phyloP scores from a whole-genome alignment of 139 green algal species.

The Trebouxia sp. region DNA sequence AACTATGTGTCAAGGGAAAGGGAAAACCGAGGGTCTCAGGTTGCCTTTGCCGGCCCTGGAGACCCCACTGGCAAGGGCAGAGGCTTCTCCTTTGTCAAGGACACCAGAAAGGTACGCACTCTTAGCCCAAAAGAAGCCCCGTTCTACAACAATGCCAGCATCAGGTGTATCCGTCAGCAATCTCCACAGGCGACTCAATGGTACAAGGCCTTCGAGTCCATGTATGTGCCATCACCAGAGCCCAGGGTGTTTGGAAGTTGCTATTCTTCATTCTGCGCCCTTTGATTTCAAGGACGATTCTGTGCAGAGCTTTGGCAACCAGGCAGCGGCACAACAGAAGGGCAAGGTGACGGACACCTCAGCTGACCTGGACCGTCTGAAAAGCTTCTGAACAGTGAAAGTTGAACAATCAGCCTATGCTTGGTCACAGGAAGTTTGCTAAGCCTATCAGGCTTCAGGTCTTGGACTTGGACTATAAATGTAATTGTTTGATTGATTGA shows the following conservation, averaged over 20 bases:
- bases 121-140: neutral
- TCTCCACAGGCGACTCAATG: no score
- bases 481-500: no score
- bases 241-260: no score
- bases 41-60: conserved; percentile 45
- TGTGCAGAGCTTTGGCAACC: conserved; percentile 4
- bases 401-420: no score
- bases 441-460: no score
- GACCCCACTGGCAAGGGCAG: conserved; percentile 76
- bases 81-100: conserved; percentile 68
- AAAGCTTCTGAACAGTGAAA: no score
- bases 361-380: conserved; percentile 74
- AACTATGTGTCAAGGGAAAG: conserved; percentile 58
- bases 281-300: neutral
- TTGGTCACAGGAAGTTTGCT: no score
- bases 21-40: conserved; percentile 41
- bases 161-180: no score
- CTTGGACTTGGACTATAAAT: no score
- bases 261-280: neutral
- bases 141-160: no score
- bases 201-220: no score
- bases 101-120: conserved; percentile 1
- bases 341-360: conserved; percentile 69
- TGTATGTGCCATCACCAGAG: no score
- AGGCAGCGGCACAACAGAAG: conserved; percentile 21